Base-by-base conservation (phyloP, 345 rosid genomes). In the Citrus unshiu region DNA sequence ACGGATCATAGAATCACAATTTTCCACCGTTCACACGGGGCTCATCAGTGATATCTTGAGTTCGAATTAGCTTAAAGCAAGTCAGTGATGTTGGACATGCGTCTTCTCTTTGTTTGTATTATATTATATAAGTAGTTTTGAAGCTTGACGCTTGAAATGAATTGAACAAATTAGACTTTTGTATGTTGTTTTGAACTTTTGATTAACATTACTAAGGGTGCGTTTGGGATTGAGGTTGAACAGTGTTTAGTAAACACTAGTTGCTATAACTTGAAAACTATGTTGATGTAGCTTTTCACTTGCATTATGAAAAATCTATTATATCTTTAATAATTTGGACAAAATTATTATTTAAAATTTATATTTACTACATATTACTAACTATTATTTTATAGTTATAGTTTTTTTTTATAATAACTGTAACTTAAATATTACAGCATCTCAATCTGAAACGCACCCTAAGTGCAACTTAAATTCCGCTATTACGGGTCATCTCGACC, bases 331-430 rank as follows among this genome's bases (percentile, higher is more conserved):
- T 32, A 4, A 32, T 32, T 32, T 32, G 4, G 34, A 4, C 0
- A 32, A 32, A 32, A 32, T 32, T 32, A 0, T 32, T 32, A 32
- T 32, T 32, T 32, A 32, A 4, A 32, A 4, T 32, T 32, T 32
- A 4, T 32, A 32, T 4, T 32, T 32, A 32, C 5, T 32, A 32
- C 5, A 4, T 32, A 32, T 32, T 32, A 32, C 34, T 32, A 32
- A 32, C 5, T 32, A 0, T 32, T 32, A 0, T 32, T 32, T 32
- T 0, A 32, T 32, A 32, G 0, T 32, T 32, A 32, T 0, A 0
- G 0, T 0, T 32, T 32, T 32, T 30, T 4, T 32, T 32, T 4
- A 32, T 5, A 4, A 0, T 0, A 32, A 0, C 0, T 32, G 0
- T 4, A 32, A 0, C 0, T 32, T 4, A 32, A 32, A 32, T 4